Base-by-base conservation (phyloP, 805 yeast genomes). In the Kodamaea lidongshanica region DNA sequence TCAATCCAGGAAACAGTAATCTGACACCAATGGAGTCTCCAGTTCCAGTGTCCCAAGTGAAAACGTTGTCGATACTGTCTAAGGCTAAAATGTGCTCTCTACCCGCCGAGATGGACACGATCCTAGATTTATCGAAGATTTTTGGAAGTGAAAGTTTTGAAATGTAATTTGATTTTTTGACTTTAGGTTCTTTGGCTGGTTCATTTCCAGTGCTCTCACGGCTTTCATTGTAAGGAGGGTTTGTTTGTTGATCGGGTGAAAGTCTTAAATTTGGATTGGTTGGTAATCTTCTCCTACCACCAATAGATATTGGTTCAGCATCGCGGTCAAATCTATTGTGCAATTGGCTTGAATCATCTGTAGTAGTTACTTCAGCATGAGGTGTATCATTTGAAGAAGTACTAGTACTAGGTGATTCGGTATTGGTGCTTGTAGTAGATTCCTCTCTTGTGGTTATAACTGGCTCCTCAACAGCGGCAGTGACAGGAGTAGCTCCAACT, bases 41-140 rank as follows among this genome's bases (percentile, higher is more conserved):
- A 19, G 42, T 46, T 2, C 67, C 65, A 2, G 61, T 50, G 48
- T 79, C 87, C 88, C 88, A 80, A 1, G 74, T 62, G 67, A 74
- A 78, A 1, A 81, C 36, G 4, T 56, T 45, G 14, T 70, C 65
- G 1, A 52, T 27, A 8, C 61, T 54, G 39, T 77, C 82, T 26
- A 79, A 49, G 0, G 78, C 87, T 9, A 79, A 52, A 31, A 79
- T 67, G 49, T 79, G 86, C 16, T 69, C 57, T 39, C 89, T 53
- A 0, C 89, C 89, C 24, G 82, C 69, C 12, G 75, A 62, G 2
- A 79, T 61, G 6, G 72, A 61, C 2, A 66, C 45, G 28, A 79
- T 61, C 27, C 56, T 58, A 2, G 53, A 36, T 8, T 51, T 17
- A 5, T 14, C 28, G n/a, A n/a, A n/a, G n/a, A n/a, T n/a, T n/a